Evolutionary conservation across 192 early-diverging fungal species (phyloP), one percentile per base, ranked within the genome.

Genomic region (Entomortierella parvispora): DNA sequence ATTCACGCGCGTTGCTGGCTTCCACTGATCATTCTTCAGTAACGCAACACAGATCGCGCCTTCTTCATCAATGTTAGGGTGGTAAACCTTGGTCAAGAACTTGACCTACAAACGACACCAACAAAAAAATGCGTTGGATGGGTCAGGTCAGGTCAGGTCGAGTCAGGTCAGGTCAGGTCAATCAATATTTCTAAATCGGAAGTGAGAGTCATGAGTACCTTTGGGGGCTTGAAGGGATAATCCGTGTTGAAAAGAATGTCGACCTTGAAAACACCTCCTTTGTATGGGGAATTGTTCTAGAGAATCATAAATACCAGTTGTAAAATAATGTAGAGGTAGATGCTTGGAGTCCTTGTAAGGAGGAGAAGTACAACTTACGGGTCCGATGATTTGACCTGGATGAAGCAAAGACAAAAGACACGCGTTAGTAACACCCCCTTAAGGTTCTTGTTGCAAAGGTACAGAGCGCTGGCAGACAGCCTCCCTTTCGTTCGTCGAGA

Each of bases 151-250:
- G n/a, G n/a, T n/a, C n/a, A n/a, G n/a, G n/a, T n/a, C n/a, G n/a
- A n/a, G n/a, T n/a, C n/a, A n/a, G n/a, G n/a, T n/a, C n/a, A n/a
- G n/a, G n/a, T n/a, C n/a, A n/a, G n/a, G n/a, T n/a, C n/a, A n/a
- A n/a, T n/a, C n/a, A n/a, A n/a, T n/a, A n/a, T n/a, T n/a, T n/a
- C n/a, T n/a, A n/a, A n/a, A n/a, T n/a, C n/a, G n/a, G n/a, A n/a
- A n/a, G n/a, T n/a, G n/a, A n/a, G n/a, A n/a, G n/a, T n/a, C n/a
- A n/a, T n/a, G n/a, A n/a, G n/a, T 83, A 91, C 92, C 66, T 82
- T 84, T 55, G 93, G 93, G 25, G 93, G 92, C 62, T 94, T 94
- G 77, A 94, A 94, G 26, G 93, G 93, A 68, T 93, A 94, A 44
- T 94, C 92, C 7, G 82, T 69, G 37, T 81, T 79, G 61, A 94